Conservation (phyloP, 208 protist genomes). For the Acanthamoeba culbertsoni region DNA sequence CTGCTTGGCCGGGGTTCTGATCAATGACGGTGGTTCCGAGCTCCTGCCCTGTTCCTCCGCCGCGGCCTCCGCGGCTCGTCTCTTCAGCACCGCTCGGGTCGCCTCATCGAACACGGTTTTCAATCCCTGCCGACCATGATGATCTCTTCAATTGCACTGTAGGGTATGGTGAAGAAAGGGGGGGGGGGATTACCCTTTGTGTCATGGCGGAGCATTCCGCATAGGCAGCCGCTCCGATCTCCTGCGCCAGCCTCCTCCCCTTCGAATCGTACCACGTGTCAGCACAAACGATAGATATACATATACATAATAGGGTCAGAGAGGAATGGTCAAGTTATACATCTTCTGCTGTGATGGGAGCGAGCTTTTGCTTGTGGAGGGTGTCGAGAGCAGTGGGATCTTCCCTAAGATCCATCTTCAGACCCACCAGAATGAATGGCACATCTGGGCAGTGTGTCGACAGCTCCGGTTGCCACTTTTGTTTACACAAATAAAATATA, state of each 20-base stretch:
- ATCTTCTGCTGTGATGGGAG: slow-evolving; percentile 20
- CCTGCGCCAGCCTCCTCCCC: background rate
- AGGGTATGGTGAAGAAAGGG: too few species aligned
- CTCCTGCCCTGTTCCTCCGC: background rate
- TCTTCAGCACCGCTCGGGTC: slow-evolving; percentile 1
- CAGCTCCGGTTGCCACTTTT: slow-evolving; percentile 24
- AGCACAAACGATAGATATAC: background rate
- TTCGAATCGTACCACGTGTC: background rate
- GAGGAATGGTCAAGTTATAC: background rate
- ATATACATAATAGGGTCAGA: background rate
- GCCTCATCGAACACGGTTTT: slow-evolving; percentile 32
- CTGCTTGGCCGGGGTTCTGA: background rate
- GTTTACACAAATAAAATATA: too few species aligned
- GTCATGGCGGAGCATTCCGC: slow-evolving; percentile 25
- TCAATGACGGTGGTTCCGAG: background rate
- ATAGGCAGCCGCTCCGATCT: background rate
- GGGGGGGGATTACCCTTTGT: background rate
- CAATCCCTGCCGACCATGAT: background rate
- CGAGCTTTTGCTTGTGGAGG: slow-evolving; percentile 48
- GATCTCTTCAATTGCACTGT: too few species aligned
- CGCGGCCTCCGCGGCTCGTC: background rate
- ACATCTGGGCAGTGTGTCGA: background rate
- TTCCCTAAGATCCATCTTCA: slow-evolving; percentile 36
- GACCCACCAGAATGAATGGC: slow-evolving; percentile 37
- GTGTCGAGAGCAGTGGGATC: slow-evolving; percentile 9